Evolutionary conservation across 2,329 filamentous ascomycete species (phyloP).

Genomic region (Arthrobotrys musiformis): DNA sequence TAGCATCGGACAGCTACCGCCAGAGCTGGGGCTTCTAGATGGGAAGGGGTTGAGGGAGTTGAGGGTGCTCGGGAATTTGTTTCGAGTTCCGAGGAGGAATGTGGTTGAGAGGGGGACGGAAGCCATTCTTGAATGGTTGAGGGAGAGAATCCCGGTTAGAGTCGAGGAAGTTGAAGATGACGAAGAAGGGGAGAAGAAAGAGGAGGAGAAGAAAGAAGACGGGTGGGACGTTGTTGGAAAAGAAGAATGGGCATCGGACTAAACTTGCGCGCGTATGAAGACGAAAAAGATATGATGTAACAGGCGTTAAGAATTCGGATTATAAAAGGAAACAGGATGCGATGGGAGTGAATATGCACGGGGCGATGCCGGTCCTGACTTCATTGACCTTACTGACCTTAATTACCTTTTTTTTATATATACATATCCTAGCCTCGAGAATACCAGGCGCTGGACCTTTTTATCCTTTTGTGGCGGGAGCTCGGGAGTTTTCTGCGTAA

Average conservation of each 20-base stretch:
- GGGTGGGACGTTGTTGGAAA: constrained; percentile 49
- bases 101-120: constrained; percentile 89
- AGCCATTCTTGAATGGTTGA: constrained; percentile 71
- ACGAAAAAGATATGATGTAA: background rate
- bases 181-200: background rate
- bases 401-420: background rate
- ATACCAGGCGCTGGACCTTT: no score
- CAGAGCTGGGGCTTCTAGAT: constrained; percentile 80
- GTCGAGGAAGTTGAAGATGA: constrained; percentile 2
- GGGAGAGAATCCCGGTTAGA: constrained; percentile 57
- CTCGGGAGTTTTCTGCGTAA: constrained; percentile 11
- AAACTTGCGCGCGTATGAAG: background rate
- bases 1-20: constrained; percentile 82
- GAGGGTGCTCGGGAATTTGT: constrained; percentile 85
- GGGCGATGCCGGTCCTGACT: constrained; percentile 9
- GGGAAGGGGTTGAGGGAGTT: constrained; percentile 72
- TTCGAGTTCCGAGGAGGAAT: constrained; percentile 85
- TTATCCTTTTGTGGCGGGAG: no score
- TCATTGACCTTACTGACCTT: constrained; percentile 2
- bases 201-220: constrained; percentile 14
- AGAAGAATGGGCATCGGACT: constrained; percentile 25
- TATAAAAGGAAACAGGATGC: background rate
- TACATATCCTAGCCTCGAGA: no score
- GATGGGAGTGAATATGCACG: background rate
- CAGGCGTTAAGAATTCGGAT: constrained; percentile 27